Conservation (phyloP, 1,139 yeast genomes). For the Chernovozyma sophiae-reginae region DNA sequence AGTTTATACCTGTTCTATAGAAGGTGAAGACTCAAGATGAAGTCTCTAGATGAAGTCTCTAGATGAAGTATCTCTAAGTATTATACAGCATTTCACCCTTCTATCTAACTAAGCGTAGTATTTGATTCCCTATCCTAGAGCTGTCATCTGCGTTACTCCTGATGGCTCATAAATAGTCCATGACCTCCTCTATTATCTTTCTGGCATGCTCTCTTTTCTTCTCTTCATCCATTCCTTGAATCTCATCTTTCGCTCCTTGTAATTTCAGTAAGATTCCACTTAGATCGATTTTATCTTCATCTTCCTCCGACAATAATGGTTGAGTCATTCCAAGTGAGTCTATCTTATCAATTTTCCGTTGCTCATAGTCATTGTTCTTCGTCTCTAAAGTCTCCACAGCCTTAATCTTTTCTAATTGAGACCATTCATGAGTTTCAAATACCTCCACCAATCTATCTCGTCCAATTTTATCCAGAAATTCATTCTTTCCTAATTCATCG, state of each 20-base stretch:
- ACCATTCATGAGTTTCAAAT: constrained; percentile 41
- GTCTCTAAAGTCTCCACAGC: constrained; percentile 1
- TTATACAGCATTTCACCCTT: too few relatives aligned
- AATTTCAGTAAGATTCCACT: constrained; percentile 26
- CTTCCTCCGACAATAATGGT: constrained; percentile 18
- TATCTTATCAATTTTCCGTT: constrained; percentile 19
- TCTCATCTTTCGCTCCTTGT: constrained; percentile 27
- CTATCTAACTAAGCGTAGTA: too few relatives aligned
- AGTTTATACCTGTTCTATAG: too few relatives aligned
- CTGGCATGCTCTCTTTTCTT: constrained; percentile 30
- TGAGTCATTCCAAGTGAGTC: constrained; percentile 21
- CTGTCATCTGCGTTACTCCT: too few relatives aligned
- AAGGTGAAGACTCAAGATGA: too few relatives aligned
- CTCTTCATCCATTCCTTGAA: constrained; percentile 18
- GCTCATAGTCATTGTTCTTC: too few relatives aligned
- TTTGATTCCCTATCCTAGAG: too few relatives aligned
- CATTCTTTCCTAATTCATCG: constrained; percentile 20
- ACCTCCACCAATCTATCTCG: constrained; percentile 31
- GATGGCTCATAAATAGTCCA: constrained; percentile 36
- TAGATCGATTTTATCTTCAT: constrained; percentile 19
- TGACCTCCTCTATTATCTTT: constrained; percentile 31
- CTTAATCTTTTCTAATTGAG: constrained; percentile 14
- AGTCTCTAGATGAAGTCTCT: too few relatives aligned
- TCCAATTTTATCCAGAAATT: constrained; percentile 24
- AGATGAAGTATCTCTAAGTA: too few relatives aligned